Evolutionary conservation across 2,329 filamentous ascomycete genomes (phyloP), one percentile per base, ranked within the genome.

Genomic region (Teratosphaeriaceae sp.): DNA sequence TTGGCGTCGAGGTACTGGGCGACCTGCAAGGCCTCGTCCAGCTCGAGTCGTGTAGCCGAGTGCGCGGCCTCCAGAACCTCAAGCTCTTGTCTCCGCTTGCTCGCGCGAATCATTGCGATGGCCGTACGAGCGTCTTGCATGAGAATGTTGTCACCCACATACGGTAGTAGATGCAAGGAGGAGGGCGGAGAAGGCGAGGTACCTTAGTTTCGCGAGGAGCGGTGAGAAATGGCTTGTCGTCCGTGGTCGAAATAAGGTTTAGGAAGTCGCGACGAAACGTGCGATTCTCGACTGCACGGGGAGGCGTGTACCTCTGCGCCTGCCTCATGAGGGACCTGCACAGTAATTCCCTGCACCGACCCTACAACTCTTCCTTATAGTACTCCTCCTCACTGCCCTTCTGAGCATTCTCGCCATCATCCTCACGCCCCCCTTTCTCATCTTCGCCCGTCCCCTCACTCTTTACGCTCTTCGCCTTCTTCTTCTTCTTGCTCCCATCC

Each of bases 381-480:
- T 60, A 55, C 19, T 55, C 45, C 18, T 51, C 49, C 6, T 39
- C 46, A 21, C 41, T 47, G 3, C 48, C 53, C 13, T 56, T 45
- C 5, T 58, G 49, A 15, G 59, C 53, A 38, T 7, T 22, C n/a
- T 58, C 64, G 21, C 53, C 50, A 35, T 60, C 57, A 11, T 54
- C 55, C 5, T 52, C 47, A 33, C n/a, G n/a, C n/a, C 61, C 47
- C 13, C 55, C 60, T 23, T 43, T 43, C 23, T 47, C 40, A 26
- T 53, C 40, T 13, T 54, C 44, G 29, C 52, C 50, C 20, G 52
- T 47, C 18, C 64, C 57, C 30, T 61, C 58, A 53, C 57, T 60
- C 34, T 62, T 53, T 8, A 60, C 51, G 1, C 59, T 58, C 33
- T 59, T 60, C 31, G 61, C 52, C 5, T 52, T 56, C 3, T 56